Percentiles rank a stretch among this genome's conserved stretches.
These are phyloP conservation scores for Exophiala bonariae DNA, from an alignment of 2,329 filamentous ascomycete species.

Conservation along the genomic window DNA sequence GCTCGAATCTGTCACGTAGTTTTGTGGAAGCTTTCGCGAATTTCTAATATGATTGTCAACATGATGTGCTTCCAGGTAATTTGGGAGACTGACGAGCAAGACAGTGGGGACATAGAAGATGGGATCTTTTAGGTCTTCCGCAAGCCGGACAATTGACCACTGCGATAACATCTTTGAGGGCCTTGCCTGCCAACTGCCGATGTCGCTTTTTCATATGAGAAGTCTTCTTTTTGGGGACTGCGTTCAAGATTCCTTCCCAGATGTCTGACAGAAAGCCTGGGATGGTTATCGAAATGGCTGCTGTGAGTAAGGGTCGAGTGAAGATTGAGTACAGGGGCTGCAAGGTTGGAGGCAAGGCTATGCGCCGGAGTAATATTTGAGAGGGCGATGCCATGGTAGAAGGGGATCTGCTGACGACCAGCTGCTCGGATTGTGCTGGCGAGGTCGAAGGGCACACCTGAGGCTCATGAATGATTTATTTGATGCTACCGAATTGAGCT, in stretches of 20 bases:
- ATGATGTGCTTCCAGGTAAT: no score
- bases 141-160: conserved; percentile 89
- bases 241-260: conserved; percentile 88
- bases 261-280: conserved; percentile 74
- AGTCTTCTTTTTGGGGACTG: conserved; percentile 98
- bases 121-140: conserved; percentile 82
- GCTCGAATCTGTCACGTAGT: no score
- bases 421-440: no score
- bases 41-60: background rate
- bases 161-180: conserved; percentile 81
- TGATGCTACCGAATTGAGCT: no score
- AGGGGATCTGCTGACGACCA: no score
- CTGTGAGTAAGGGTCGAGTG: conserved; percentile 27
- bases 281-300: conserved; percentile 61
- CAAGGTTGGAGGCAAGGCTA: no score
- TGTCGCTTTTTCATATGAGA: conserved; percentile 94
- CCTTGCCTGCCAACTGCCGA: conserved; percentile 94
- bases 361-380: no score
- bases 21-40: background rate
- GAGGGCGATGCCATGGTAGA: no score
- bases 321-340: no score
- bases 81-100: conserved; percentile 63
- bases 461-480: no score
- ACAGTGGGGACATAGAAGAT: conserved; percentile 85
- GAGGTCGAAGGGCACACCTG: no score